Evolutionary conservation across 176 grass and related monocot species (phyloP), one percentile per base, ranked within the genome.

Genomic region (Calamus simplicifolius): DNA sequence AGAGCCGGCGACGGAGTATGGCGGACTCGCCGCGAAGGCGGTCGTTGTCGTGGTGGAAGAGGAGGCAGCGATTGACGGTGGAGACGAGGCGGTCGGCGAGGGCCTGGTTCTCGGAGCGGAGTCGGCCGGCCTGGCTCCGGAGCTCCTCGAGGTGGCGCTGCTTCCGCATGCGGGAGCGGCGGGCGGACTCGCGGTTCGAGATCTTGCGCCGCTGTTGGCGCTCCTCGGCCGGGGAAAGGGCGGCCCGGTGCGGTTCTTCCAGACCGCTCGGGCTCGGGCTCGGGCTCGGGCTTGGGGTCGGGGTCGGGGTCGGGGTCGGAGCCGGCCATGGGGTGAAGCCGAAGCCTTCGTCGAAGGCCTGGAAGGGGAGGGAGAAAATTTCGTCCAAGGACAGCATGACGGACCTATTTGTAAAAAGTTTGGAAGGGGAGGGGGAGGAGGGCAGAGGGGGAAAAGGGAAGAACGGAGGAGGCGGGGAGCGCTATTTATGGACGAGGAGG

Each of bases 141-240:
- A 85, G 60, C 19, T 85, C 74, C 57, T 81, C 86, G 26, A 60
- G 43, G 1, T 57, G 59, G 52, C 54, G 59, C 62, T 48, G 74
- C 49, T 74, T 59, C 23, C 86, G 74, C 48, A 68, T 79, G 0
- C 86, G 73, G 8, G 86, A 84, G 68, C 77, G 52, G n/a, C 69
- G 66, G 54, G 86, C 86, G 4, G 86, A 85, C 66, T 89, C 86
- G 6, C 81, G 61, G 81, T 89, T 89, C 25, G 86, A 85, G 5
- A 81, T 61, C 77, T 59, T 85, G 56, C 86, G 75, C 25, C 58
- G 50, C 52, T 64, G 49, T 21, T 66, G 65, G 5, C 73, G 67
- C 25, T 0, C 73, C 25, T 71, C 74, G 6, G n/a, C 26, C 18
- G 5, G 53, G 16, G 67, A 49, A 1, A 31, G 57, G 71, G 12